phyloP scores from a whole-genome alignment of 129 eudicot genomes.

The Chrysanthemum seticuspe region DNA sequence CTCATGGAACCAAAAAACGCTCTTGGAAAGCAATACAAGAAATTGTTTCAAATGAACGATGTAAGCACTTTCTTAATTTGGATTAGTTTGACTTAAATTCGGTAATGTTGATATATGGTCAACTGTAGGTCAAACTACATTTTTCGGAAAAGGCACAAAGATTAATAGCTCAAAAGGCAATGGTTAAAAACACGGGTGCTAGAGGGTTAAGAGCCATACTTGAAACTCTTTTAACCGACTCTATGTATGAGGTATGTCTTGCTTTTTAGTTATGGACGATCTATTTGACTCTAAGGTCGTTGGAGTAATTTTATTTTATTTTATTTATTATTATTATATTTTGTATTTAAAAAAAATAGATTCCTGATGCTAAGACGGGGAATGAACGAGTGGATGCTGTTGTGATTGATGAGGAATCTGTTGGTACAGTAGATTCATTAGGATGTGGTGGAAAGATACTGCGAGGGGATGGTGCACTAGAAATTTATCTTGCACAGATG shows the following conservation, averaged over 20 bases:
- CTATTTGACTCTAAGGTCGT: not conserved
- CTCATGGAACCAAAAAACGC: slow-evolving; percentile 91
- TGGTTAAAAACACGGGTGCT: slow-evolving; percentile 91
- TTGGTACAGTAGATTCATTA: slow-evolving; percentile 50
- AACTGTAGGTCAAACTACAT: slow-evolving; percentile 77
- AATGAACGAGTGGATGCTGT: slow-evolving; percentile 86
- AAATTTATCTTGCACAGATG: slow-evolving; percentile 51
- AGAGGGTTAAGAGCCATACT: slow-evolving; percentile 90
- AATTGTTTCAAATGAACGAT: slow-evolving; percentile 77
- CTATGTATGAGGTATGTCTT: slow-evolving; percentile 88
- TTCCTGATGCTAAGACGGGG: slow-evolving; percentile 81
- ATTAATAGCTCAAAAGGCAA: slow-evolving; percentile 77
- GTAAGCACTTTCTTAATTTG: slow-evolving; percentile 42
- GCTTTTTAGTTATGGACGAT: slow-evolving; percentile 11
- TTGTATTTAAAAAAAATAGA: slow-evolving; percentile 32
- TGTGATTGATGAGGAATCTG: slow-evolving; percentile 80
- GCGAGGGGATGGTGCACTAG: slow-evolving; percentile 78
- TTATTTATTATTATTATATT: too few relatives aligned
- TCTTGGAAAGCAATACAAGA: slow-evolving; percentile 93
- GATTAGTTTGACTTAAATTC: not conserved
- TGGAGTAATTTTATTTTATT: not conserved
- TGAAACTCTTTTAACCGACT: slow-evolving; percentile 79
- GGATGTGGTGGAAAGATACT: slow-evolving; percentile 86
- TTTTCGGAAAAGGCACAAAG: slow-evolving; percentile 72
- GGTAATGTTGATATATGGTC: slow-evolving; percentile 2